A percentile compares a stretch with the other conserved stretches of the same genome.
These are phyloP conservation scores for Osmanthus fragrans DNA, from an alignment of 257 asterid species.

Conservation along the genomic window DNA sequence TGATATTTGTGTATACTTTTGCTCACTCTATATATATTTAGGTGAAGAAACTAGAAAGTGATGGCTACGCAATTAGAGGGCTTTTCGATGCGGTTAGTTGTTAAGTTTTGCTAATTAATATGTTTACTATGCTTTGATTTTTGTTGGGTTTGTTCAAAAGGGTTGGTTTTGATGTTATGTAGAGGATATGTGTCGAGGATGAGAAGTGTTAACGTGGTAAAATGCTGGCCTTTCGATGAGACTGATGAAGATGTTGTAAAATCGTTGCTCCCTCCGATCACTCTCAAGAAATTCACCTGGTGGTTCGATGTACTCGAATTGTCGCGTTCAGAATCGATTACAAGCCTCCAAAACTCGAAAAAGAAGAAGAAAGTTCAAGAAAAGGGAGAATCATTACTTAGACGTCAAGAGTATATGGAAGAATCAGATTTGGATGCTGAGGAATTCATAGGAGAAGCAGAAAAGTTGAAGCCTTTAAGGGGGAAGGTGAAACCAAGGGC, in stretches of 20 bases:
- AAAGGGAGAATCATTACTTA: conserved; percentile 24
- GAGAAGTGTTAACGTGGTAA: conserved; percentile 65
- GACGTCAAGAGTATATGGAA: conserved; percentile 21
- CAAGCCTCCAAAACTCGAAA: neutral
- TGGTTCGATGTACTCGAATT: conserved; percentile 53
- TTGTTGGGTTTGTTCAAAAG: neutral
- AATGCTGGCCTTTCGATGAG: conserved; percentile 78
- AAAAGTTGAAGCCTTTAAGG: conserved; percentile 23
- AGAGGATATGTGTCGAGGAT: conserved; percentile 65
- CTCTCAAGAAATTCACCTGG: conserved; percentile 65
- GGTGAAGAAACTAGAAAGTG: conserved; percentile 17
- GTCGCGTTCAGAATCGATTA: conserved; percentile 2
- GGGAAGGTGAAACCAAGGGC: conserved; percentile 43
- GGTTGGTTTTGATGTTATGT: neutral
- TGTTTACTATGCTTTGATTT: neutral
- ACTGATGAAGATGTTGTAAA: conserved; percentile 31
- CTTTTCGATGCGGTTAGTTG: conserved; percentile 50
- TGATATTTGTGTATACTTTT: too few relatives aligned
- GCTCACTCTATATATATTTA: neutral
- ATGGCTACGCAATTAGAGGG: conserved; percentile 45
- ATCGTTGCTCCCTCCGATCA: conserved; percentile 60
- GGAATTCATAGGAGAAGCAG: conserved; percentile 15
- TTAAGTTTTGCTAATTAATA: conserved; percentile 2
- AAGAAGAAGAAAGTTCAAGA: conserved; percentile 17
- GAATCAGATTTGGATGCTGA: conserved; percentile 28